phyloP scores from a whole-genome alignment of 2,329 filamentous ascomycete species.

The Fusarium subglutinans region DNA sequence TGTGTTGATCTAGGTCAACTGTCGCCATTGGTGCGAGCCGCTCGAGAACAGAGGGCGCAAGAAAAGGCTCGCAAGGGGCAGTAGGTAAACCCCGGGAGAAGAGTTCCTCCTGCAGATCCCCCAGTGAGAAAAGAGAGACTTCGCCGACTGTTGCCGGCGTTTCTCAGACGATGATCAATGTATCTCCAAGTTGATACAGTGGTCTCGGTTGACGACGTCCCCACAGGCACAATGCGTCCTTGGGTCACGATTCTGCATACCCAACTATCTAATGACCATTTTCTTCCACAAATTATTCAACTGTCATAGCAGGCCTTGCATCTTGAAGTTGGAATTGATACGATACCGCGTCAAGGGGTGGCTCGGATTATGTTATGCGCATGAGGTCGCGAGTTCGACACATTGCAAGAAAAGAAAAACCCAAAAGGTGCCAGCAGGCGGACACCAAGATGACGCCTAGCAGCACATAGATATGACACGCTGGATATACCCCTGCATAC shows the following conservation, averaged over 20 bases:
- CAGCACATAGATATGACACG: conserved; percentile 45
- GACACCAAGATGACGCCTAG: conserved; percentile 37
- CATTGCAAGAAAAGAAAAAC: conserved; percentile 24
- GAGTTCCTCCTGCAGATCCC: conserved; percentile 17
- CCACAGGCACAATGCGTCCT: conserved; percentile 19
- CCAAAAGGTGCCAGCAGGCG: conserved; percentile 37
- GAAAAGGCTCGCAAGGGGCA: conserved; percentile 78
- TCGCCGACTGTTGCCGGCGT: conserved; percentile 23
- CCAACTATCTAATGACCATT: conserved; percentile 43
- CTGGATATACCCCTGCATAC: conserved; percentile 46
- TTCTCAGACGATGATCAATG: conserved; percentile 29
- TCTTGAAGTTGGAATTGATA: conserved; percentile 39
- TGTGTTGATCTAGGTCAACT: conserved; percentile 80
- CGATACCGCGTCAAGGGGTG: conserved; percentile 33
- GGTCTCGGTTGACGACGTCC: conserved; percentile 15
- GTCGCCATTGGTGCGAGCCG: conserved; percentile 86
- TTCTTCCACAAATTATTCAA: conserved; percentile 37
- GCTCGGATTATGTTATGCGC: conserved; percentile 28
- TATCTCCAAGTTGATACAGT: conserved; percentile 9
- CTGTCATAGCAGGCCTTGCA: conserved; percentile 44
- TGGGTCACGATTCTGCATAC: conserved; percentile 31
- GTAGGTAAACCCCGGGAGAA: conserved; percentile 39
- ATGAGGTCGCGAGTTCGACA: conserved; percentile 33
- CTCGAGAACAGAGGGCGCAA: conserved; percentile 83
- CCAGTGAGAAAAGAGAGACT: conserved; percentile 20